A percentile compares a stretch with the other conserved stretches of the same genome.
Conservation (phyloP, 768 basidiomycete genomes). For the Hypholoma sublateritium region DNA sequence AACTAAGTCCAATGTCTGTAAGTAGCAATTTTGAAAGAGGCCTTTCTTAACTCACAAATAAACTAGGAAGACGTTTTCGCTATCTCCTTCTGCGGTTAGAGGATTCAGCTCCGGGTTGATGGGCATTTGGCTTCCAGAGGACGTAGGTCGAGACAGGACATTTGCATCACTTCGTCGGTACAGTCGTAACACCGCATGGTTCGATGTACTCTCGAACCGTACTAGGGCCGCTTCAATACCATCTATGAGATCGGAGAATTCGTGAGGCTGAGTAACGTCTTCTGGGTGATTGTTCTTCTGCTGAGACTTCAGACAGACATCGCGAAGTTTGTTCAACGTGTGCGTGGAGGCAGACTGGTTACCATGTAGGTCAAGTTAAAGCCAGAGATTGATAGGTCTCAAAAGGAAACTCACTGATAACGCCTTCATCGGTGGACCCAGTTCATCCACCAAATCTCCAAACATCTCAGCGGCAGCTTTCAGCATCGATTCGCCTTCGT, state of each 20-base stretch:
- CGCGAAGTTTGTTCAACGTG: conserved; percentile 62
- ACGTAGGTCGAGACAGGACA: conserved; percentile 17
- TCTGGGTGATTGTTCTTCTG: conserved; percentile 24
- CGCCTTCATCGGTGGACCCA: conserved; percentile 74
- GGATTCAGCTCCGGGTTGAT: conserved; percentile 29
- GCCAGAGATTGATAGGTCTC: not conserved
- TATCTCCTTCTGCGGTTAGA: conserved; percentile 48
- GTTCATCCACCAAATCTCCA: conserved; percentile 75
- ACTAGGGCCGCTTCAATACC: conserved; percentile 67
- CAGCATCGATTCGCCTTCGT: conserved; percentile 43
- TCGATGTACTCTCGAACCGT: conserved; percentile 80
- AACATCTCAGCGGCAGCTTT: conserved; percentile 73
- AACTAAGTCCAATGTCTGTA: conserved; percentile 46
- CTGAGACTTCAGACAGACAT: conserved; percentile 57
- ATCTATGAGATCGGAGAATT: conserved; percentile 65
- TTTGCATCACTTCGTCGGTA: conserved; percentile 55
- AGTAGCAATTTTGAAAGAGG: not conserved
- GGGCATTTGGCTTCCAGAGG: conserved; percentile 18
- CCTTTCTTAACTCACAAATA: conserved; percentile 73
- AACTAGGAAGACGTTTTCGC: conserved; percentile 84
- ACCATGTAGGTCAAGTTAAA: not conserved
- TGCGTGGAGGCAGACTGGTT: conserved; percentile 59
- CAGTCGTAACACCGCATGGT: conserved; percentile 76
- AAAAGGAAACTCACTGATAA: conserved; percentile 55
- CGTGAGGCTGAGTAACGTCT: conserved; percentile 46